A percentile compares a stretch with the other conserved stretches of the same genome.
phyloP scores from a whole-genome alignment of 2,329 filamentous ascomycete species.

The Ascochyta viciae-villosae region DNA sequence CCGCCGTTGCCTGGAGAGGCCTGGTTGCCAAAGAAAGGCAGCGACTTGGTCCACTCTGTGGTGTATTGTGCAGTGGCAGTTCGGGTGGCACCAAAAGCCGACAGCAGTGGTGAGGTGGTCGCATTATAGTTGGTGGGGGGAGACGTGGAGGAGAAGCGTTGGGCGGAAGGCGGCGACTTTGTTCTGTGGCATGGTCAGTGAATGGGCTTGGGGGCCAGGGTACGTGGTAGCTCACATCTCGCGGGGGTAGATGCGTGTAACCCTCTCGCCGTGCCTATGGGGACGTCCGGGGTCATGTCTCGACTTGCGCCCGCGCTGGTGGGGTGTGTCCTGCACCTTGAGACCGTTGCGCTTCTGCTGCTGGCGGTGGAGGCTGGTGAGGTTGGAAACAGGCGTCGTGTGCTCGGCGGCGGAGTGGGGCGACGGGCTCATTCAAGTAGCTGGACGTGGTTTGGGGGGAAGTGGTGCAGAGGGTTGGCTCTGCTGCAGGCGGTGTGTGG shows the following conservation, averaged over 20 bases:
- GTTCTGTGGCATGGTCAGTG: slow-evolving; percentile 37
- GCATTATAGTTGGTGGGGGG: slow-evolving; percentile 46
- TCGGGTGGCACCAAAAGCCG: slow-evolving; percentile 49
- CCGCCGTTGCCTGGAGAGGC: slow-evolving; percentile 48
- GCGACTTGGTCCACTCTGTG: slow-evolving; percentile 57
- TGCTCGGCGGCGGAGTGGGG: slow-evolving; percentile 39
- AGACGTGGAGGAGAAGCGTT: slow-evolving; percentile 46
- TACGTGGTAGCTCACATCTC: slow-evolving; percentile 44
- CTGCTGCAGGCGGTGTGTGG: slow-evolving; percentile 16
- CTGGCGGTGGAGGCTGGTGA: slow-evolving; percentile 46
- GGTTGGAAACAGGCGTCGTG: slow-evolving; percentile 43
- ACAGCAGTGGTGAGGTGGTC: slow-evolving; percentile 48
- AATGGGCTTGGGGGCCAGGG: slow-evolving; percentile 1
- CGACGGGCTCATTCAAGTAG: slow-evolving; percentile 51
- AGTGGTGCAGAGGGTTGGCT: slow-evolving; percentile 16
- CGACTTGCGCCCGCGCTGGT: slow-evolving; percentile 46
- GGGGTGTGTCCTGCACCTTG: slow-evolving; percentile 44
- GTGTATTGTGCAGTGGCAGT: slow-evolving; percentile 48
- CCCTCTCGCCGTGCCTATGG: slow-evolving; percentile 44
- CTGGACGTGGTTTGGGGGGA: slow-evolving; percentile 15
- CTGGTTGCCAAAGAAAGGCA: slow-evolving; percentile 52
- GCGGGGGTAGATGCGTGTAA: slow-evolving; percentile 51
- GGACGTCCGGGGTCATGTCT: slow-evolving; percentile 52
- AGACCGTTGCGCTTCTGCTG: slow-evolving; percentile 45
- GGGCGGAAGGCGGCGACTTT: slow-evolving; percentile 45